Percentiles rank a stretch among this genome's conserved stretches.
These are phyloP conservation scores for Sanghuangporus weigelae DNA, from an alignment of 1,284 basidiomycete genomes.

Conservation along the genomic window DNA sequence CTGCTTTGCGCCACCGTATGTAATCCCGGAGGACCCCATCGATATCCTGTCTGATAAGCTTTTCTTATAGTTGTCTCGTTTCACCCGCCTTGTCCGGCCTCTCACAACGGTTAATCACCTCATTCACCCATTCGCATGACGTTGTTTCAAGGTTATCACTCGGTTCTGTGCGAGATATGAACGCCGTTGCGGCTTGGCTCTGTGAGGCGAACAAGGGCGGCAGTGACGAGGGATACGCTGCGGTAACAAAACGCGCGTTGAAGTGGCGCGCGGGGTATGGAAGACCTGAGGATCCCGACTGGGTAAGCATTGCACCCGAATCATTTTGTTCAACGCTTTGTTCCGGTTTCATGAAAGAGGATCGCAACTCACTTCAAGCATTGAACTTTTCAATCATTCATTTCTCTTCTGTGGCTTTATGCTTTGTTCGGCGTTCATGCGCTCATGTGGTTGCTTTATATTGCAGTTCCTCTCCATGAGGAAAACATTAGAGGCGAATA, in stretches of 20 bases:
- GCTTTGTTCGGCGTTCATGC: neutral
- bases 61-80: constrained; percentile 45
- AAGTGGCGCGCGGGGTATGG: constrained; percentile 54
- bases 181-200: constrained; percentile 71
- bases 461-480: constrained; percentile 67
- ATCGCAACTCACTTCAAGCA: neutral
- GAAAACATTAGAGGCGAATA: constrained; percentile 81
- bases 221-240: constrained; percentile 46
- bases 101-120: constrained; percentile 58
- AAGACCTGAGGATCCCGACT: constrained; percentile 51
- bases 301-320: constrained; percentile 41
- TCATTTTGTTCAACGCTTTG: constrained; percentile 5
- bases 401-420: constrained; percentile 47
- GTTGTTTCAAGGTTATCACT: constrained; percentile 74
- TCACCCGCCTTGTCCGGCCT: constrained; percentile 52
- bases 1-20: constrained; percentile 74
- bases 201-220: constrained; percentile 55
- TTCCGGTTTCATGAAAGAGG: neutral
- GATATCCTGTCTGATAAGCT: constrained; percentile 1
- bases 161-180: constrained; percentile 73
- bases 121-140: constrained; percentile 79
- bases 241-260: constrained; percentile 54
- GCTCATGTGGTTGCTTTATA: neutral
- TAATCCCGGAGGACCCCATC: constrained; percentile 25
- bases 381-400: constrained; percentile 42